Conservation (phyloP, 106 monocot species). For the Chionographis japonica region DNA sequence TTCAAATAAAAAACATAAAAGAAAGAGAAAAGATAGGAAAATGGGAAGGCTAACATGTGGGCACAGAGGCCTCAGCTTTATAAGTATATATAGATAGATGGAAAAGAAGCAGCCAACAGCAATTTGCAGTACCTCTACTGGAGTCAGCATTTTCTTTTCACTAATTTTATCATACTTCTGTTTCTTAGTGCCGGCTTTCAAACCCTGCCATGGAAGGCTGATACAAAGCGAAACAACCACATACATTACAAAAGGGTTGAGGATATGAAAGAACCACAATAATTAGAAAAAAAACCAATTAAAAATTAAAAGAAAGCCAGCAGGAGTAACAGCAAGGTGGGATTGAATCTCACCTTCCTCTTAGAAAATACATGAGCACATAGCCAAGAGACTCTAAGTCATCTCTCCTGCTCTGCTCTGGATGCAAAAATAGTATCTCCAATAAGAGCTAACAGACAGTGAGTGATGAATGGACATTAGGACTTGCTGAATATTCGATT, state of each 20-base stretch:
- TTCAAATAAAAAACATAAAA: background rate
- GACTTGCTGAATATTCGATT: background rate
- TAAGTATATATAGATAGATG: background rate
- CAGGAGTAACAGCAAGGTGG: background rate
- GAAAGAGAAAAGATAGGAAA: background rate
- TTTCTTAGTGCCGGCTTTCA: slow-evolving; percentile 92
- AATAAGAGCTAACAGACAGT: background rate
- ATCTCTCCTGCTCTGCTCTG: slow-evolving; percentile 97
- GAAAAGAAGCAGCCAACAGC: background rate
- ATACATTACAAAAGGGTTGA: slow-evolving; percentile 7
- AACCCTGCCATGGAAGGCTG: slow-evolving; percentile 96
- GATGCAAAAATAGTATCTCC: background rate
- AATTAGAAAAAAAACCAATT: background rate
- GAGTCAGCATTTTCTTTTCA: slow-evolving; percentile 91
- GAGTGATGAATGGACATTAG: too few species aligned
- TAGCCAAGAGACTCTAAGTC: slow-evolving; percentile 95
- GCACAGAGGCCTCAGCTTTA: too few species aligned
- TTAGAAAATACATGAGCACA: slow-evolving; percentile 94
- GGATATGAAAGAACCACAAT: background rate
- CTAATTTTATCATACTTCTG: slow-evolving; percentile 96
- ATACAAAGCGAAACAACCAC: background rate
- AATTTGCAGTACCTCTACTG: slow-evolving; percentile 62
- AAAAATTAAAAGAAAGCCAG: background rate
- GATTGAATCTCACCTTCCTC: slow-evolving; percentile 65
- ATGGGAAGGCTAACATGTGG: background rate